Base-by-base conservation (phyloP, 495 filamentous ascomycete species). In the Neurospora sp. region DNA sequence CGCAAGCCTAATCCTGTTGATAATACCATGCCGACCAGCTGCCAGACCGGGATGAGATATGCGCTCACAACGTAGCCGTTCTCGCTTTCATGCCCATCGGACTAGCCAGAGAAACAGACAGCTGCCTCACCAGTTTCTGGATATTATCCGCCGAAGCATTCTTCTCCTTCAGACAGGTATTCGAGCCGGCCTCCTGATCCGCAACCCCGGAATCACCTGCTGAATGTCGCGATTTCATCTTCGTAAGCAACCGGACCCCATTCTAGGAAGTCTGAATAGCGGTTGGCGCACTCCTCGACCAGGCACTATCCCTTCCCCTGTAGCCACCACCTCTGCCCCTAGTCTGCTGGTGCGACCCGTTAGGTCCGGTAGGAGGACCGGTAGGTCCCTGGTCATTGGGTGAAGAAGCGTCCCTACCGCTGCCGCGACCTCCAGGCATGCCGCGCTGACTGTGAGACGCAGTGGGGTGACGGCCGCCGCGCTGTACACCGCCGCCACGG, bases 401-500 rank as follows among this genome's bases (percentile, higher is more conserved):
- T 1, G 72, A 71, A 5, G 77, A 74, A 8, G 73, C 16, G 8
- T 81, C 69, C 69, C 79, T 79, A 17, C 70, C 70, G 27, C 53
- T 65, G 53, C 53, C 53, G 6, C 53, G 53, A 17, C 53, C 53
- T 3, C 53, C 53, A 35, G 53, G 53, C 53, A 65, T 65, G 27
- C 53, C 53, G 53, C 53, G 53, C 27, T 70, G 75, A 1, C 72
- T 71, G 70, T 81, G 78, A 8, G 74, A 75, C 1, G 74, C 75
- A 7, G 79, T 76, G 1, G 76, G 45, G 44, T 80, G 78, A 40
- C 79, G 79, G 20, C 76, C 71, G 8, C 79, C 74, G 10, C 79
- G 77, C 40, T 74, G 72, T 59, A 75, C 77, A 8, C 81, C 75
- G 2, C 82, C 81, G 31, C 75, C 76, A 44, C 84, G 82, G 40